Percentiles rank a stretch among this genome's conserved stretches.
Conservation (phyloP, 768 basidiomycete species). For the Lactarius quietus region DNA sequence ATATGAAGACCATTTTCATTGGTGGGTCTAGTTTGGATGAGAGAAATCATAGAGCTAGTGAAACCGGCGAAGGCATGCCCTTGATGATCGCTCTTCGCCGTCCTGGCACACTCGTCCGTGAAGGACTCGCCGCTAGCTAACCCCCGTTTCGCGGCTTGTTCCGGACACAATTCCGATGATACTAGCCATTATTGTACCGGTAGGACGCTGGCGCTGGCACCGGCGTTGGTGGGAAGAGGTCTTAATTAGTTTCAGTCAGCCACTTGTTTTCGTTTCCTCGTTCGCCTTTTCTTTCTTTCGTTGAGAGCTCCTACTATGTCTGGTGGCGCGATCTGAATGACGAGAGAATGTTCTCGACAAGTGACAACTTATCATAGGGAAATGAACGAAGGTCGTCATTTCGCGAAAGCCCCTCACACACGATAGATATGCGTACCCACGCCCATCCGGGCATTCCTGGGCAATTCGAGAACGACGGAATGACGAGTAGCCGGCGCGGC, state of each 20-base stretch:
- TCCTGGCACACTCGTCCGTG: constrained; percentile 22
- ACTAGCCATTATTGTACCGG: not conserved
- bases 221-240: constrained; percentile 1
- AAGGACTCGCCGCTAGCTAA: constrained; percentile 11
- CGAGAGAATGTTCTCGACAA: constrained; percentile 1
- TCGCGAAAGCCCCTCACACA: not conserved
- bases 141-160: not conserved
- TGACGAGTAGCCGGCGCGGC: not conserved
- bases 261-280: not conserved
- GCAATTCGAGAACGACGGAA: not conserved
- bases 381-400: not conserved
- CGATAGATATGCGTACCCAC: not conserved
- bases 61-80: not conserved
- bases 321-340: not conserved
- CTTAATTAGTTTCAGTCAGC: constrained; percentile 3
- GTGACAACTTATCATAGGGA: not conserved
- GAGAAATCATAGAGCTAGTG: not conserved
- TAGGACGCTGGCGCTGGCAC: not conserved
- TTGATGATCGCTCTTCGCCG: constrained; percentile 1
- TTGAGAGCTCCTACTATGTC: not conserved
- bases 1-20: no score
- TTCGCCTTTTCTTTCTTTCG: not conserved
- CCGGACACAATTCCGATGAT: not conserved
- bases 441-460: constrained; percentile 1
- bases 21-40: no score